These are phyloP conservation scores for Mycena kentingensis DNA, from an alignment of 768 basidiomycete species.

Conservation along the genomic window DNA sequence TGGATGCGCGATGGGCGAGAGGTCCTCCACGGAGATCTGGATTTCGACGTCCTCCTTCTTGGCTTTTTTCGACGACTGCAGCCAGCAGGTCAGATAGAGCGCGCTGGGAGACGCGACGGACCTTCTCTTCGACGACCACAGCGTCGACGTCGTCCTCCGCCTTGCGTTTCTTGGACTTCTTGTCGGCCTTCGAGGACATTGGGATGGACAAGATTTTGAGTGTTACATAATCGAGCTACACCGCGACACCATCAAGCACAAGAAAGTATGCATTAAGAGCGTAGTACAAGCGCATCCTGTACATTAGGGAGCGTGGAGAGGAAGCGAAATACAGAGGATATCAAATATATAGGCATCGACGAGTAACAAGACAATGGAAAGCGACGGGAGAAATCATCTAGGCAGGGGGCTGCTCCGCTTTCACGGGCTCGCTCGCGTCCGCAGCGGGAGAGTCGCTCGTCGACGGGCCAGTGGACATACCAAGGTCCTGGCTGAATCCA, in stretches of 20 bases:
- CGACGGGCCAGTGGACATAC: slow-evolving; percentile 55
- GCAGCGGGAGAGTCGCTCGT: slow-evolving; percentile 11
- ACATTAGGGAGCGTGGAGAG: slow-evolving; percentile 43
- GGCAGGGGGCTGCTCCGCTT: slow-evolving; percentile 53
- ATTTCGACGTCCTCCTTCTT: slow-evolving; percentile 70
- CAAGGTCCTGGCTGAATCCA: slow-evolving; percentile 69
- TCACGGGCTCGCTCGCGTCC: slow-evolving; percentile 56
- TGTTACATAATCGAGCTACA: no score
- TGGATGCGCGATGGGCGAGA: slow-evolving; percentile 93
- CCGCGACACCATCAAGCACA: no score
- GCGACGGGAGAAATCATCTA: slow-evolving; percentile 28
- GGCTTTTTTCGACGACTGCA: slow-evolving; percentile 55
- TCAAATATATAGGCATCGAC: slow-evolving; percentile 16
- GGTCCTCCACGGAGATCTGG: slow-evolving; percentile 71
- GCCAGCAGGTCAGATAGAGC: slow-evolving; percentile 19
- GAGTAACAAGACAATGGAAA: slow-evolving; percentile 21
- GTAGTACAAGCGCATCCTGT: no score
- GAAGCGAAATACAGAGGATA: slow-evolving; percentile 1
- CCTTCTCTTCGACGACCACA: slow-evolving; percentile 40
- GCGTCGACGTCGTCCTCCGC: slow-evolving; percentile 57
- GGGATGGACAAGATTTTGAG: no score
- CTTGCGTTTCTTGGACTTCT: slow-evolving; percentile 73
- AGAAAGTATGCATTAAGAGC: no score
- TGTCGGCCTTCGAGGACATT: slow-evolving; percentile 78
- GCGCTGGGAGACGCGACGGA: slow-evolving; percentile 23